Evolutionary conservation across 805 yeast species (phyloP).

Genomic region (Debaryomyces prosopidis): DNA sequence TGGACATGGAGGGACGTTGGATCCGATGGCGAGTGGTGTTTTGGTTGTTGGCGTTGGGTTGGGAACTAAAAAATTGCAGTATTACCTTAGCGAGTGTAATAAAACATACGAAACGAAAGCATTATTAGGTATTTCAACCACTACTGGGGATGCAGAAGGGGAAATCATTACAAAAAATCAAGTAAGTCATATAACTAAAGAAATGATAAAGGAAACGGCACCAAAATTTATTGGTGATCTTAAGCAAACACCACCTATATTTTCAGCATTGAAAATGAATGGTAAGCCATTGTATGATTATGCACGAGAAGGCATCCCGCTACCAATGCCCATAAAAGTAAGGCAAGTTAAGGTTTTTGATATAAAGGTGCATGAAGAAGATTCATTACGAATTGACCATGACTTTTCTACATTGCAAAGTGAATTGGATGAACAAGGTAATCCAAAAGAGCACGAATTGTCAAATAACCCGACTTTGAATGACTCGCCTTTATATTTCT

Average conservation of each 20-base stretch:
- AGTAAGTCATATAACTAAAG: slow-evolving; percentile 56
- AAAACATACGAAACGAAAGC: slow-evolving; percentile 86
- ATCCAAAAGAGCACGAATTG: slow-evolving; percentile 43
- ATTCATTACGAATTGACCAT: slow-evolving; percentile 57
- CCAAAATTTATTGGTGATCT: slow-evolving; percentile 76
- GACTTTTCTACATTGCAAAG: slow-evolving; percentile 47
- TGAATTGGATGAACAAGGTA: slow-evolving; percentile 48
- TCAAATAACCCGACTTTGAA: slow-evolving; percentile 56
- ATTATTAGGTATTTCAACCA: slow-evolving; percentile 83
- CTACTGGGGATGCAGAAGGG: slow-evolving; percentile 94
- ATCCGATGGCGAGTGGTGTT: slow-evolving; percentile 95
- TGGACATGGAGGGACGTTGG: slow-evolving; percentile 98
- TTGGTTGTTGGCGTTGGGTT: slow-evolving; percentile 86
- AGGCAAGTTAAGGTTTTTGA: slow-evolving; percentile 66
- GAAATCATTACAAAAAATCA: slow-evolving; percentile 63
- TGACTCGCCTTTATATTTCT: slow-evolving; percentile 61
- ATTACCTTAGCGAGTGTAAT: slow-evolving; percentile 69
- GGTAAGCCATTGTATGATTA: slow-evolving; percentile 94
- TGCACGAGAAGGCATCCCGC: slow-evolving; percentile 82
- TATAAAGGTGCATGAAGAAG: slow-evolving; percentile 51
- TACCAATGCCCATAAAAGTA: slow-evolving; percentile 80
- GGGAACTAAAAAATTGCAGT: slow-evolving; percentile 81
- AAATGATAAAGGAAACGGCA: slow-evolving; percentile 49
- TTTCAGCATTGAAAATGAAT: slow-evolving; percentile 89
- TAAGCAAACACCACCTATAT: slow-evolving; percentile 92